These are phyloP conservation scores for Stevia rebaudiana DNA, from an alignment of 140 eudicot species.

Conservation along the genomic window DNA sequence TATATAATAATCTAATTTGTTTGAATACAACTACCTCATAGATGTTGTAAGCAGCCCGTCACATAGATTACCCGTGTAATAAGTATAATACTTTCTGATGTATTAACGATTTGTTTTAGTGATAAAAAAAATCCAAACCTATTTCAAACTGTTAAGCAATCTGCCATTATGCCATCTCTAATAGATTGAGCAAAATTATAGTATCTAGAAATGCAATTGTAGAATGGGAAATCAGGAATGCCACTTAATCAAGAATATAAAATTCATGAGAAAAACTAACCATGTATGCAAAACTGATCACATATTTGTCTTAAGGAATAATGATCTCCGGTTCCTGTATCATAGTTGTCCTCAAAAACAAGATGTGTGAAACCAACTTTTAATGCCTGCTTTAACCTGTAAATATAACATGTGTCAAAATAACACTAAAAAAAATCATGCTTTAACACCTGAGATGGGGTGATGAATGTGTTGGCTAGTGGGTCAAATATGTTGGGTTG, in stretches of 20 bases:
- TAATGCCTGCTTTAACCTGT: constrained; percentile 83
- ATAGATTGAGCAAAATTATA: background rate
- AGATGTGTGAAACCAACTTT: constrained; percentile 88
- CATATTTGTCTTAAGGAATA: constrained; percentile 86
- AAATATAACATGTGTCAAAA: background rate
- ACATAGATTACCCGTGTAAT: background rate
- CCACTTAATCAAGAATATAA: background rate
- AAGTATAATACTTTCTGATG: background rate
- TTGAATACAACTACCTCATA: background rate
- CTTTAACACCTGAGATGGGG: background rate
- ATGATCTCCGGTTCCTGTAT: constrained; percentile 96
- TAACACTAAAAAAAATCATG: background rate
- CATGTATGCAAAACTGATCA: constrained; percentile 77
- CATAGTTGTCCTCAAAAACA: constrained; percentile 89
- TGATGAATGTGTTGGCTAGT: background rate
- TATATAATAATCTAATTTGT: background rate
- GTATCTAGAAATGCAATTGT: background rate
- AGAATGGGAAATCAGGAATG: background rate
- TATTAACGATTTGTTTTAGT: background rate
- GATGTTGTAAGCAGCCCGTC: background rate
- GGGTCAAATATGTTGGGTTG: background rate
- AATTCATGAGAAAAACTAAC: constrained; percentile 23
- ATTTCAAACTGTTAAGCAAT: background rate
- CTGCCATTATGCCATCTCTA: background rate
- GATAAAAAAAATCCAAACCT: background rate